Base-by-base conservation (phyloP, 495 filamentous ascomycete genomes). In the Lasiosphaeria miniovina region DNA sequence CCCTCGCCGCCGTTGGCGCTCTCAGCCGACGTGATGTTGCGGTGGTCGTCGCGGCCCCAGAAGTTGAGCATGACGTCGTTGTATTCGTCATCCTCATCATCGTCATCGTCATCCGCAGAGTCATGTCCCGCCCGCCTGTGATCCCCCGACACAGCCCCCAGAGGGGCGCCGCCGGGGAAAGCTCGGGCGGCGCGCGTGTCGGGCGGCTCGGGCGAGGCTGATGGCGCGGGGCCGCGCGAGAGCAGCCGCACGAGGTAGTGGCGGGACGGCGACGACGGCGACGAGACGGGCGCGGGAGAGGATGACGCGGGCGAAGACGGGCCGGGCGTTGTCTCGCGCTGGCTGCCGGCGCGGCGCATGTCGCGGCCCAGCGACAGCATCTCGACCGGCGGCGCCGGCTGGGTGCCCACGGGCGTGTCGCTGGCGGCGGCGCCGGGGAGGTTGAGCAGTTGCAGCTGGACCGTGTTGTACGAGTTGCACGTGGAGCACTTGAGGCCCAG, bases 401-500 rank as follows among this genome's bases (percentile, higher is more conserved):
- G 24, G 24, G 1, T 24, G 24, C 24, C 24, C 24, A 24, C 24
- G 24, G 24, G 31, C 10, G 36, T 12, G 7, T 45, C 36, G 8
- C 2, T 24, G 8, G 32, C 14, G 33, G 35, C n/a, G 4, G 14
- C 36, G 34, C 62, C 63, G 4, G 70, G 70, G 62, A 72, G 65
- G 59, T 72, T 61, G 33, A 74, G 58, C 34, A 93, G 79, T 50
- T 84, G 82, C 49, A 90, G 74, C 70, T 92, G 87, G 6, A 83
- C 84, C 12, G 91, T 96, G 69, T 96, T 95, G 67, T 92, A 94
- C 5, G 89, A 92, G 60, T 86, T 81, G 69, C 91, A 93, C 52
- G 91, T 82, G 33, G 84, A 85, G 72, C 94, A 99, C 75, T 93
- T 96, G 33, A 95, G 79, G 4, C 94, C 94, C 15, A 98, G 75